Evolutionary conservation across 345 rosid species (phyloP).

Genomic region (Garcia nutans): DNA sequence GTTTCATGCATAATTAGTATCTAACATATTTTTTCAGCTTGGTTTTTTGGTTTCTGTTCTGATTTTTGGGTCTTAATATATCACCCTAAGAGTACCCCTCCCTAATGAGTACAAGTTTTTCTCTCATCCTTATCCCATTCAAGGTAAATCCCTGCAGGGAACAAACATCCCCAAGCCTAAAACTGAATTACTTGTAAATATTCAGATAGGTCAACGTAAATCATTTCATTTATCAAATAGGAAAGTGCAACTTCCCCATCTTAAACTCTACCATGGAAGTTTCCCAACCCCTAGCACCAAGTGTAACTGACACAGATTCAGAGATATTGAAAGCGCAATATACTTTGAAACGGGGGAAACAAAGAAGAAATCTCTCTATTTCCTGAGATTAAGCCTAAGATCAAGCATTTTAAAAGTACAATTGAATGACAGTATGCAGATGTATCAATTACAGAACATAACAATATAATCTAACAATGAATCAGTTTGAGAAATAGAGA

Average conservation of each 20-base stretch:
- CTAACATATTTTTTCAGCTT: too few species aligned
- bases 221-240: not conserved
- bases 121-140: too few species aligned
- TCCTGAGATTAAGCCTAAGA: not conserved
- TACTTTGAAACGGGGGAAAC: not conserved
- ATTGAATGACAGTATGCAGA: not conserved
- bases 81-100: too few species aligned
- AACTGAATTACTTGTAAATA: not conserved
- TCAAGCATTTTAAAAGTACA: not conserved
- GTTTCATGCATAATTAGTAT: too few species aligned
- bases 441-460: not conserved
- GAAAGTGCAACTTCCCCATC: not conserved
- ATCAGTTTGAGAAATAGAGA: constrained; percentile 4
- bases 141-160: too few species aligned
- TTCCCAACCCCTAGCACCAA: not conserved
- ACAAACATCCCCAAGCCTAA: too few species aligned
- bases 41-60: too few species aligned
- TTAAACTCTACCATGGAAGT: not conserved
- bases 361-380: not conserved
- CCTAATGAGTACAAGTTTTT: too few species aligned
- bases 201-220: not conserved
- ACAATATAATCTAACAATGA: not conserved
- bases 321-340: not conserved
- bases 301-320: not conserved
- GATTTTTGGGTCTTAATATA: too few species aligned